Evolutionary conservation across 495 filamentous ascomycete species (phyloP), one percentile per base, ranked within the genome.

Genomic region (Lasiosphaeria ovina): DNA sequence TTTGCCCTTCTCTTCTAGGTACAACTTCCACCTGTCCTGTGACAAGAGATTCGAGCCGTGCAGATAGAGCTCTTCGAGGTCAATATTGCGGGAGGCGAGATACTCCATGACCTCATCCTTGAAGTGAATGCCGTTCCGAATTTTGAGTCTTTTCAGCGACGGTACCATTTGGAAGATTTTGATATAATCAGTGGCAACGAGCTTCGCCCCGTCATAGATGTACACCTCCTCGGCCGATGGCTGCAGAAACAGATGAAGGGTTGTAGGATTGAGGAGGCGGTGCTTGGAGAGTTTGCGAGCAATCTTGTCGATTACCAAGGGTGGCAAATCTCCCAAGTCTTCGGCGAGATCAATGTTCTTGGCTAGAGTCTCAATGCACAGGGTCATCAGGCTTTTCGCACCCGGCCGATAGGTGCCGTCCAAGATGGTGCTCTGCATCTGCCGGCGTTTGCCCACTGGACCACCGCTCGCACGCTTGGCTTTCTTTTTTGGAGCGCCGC

Each of bases 331-430:
- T 8, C 92, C 91, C 55, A 97, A 83, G 60, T 91, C 89, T 58
- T 96, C 90, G 31, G 94, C 84, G 17, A 93, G 82, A 35, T 88
- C 77, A 34, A 95, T 89, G 59, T 95, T 90, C 55, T 88, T 85
- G 0, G 90, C 91, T 42, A 97, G 80, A 71, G 88, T 92, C 81
- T 92, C 87, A 57, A 93, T 86, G 72, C 92, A 96, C 35, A 92
- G 79, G 50, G 92, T 87, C 59, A 86, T 79, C 44, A 97, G 70
- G 54, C 81, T 84, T 70, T 87, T 88, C 31, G 89, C 81, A n/a
- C 92, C 92, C 34, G 84, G 77, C 2, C 76, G 71, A 38, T 81
- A 83, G 36, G 87, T 77, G 24, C 91, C 91, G 68, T 96, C 92
- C 7, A 96, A 77, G 7, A 91, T 77, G 33, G 89, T 85, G 70